Evolutionary conservation across 1,284 basidiomycete genomes (phyloP).

Genomic region (Mycena citricolor): DNA sequence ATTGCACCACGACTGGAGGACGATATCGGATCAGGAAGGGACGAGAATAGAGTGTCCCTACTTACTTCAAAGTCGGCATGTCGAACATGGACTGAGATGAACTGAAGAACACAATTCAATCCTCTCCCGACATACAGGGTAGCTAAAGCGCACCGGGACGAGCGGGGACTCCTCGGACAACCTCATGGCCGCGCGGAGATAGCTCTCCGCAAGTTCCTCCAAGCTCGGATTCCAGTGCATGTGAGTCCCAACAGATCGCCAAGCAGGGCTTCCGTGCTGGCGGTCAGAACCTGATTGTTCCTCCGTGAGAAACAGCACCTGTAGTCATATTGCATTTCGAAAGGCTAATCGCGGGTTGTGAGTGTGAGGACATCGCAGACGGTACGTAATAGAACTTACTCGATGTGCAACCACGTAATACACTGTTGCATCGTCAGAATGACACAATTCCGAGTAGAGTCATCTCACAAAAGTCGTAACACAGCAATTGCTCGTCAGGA

Average conservation of each 20-base stretch:
- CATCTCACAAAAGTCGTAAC: constrained; percentile 56
- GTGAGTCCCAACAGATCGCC: constrained; percentile 47
- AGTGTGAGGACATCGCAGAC: neutral
- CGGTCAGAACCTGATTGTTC: neutral
- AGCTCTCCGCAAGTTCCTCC: constrained; percentile 39
- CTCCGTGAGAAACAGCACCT: constrained; percentile 12
- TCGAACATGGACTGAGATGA: constrained; percentile 20
- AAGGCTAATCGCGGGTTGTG: constrained; percentile 27
- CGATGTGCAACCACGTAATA: constrained; percentile 44
- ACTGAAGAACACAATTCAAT: constrained; percentile 3
- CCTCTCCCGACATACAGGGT: neutral
- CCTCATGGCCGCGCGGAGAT: constrained; percentile 42
- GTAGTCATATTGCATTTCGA: constrained; percentile 46
- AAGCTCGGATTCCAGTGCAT: constrained; percentile 45
- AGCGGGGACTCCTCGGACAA: constrained; percentile 34
- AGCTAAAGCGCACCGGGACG: constrained; percentile 31
- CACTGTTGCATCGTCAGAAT: constrained; percentile 22
- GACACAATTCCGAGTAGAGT: constrained; percentile 8
- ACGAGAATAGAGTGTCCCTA: too few relatives aligned
- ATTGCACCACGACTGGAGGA: constrained; percentile 55
- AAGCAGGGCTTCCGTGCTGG: constrained; percentile 38
- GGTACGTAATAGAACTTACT: constrained; percentile 15
- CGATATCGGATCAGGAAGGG: too few relatives aligned
- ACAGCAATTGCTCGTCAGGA: constrained; percentile 53
- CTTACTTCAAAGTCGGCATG: constrained; percentile 14